Percentiles rank a stretch among this genome's conserved stretches.
Evolutionary conservation across 2,329 filamentous ascomycete genomes (phyloP).

Genomic region (Penicillium fuscoglaucum): DNA sequence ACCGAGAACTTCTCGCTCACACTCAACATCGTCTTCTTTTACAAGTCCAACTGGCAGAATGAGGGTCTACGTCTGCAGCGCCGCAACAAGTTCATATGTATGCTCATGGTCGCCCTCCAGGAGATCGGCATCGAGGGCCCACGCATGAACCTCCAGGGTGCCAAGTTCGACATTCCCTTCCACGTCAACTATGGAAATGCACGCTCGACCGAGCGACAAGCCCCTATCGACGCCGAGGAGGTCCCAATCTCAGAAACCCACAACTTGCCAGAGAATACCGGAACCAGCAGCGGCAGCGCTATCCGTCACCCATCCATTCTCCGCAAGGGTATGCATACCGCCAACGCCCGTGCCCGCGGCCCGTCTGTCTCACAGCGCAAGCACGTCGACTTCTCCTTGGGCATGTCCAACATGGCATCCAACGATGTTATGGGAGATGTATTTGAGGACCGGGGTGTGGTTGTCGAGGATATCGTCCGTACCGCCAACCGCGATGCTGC

Average conservation of each 20-base stretch:
- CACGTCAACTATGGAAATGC: constrained; percentile 58
- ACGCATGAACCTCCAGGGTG: constrained; percentile 69
- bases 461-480: constrained; percentile 45
- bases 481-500: constrained; percentile 42
- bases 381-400: constrained; percentile 70
- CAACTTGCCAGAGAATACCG: constrained; percentile 33
- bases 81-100: constrained; percentile 91
- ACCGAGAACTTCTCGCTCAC: constrained; percentile 81
- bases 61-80: constrained; percentile 84
- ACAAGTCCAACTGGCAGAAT: constrained; percentile 96
- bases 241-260: constrained; percentile 26
- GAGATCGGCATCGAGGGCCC: constrained; percentile 84
- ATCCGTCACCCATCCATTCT: constrained; percentile 55
- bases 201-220: constrained; percentile 44
- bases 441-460: constrained; percentile 56
- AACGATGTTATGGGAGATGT: constrained; percentile 65
- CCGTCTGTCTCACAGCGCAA: constrained; percentile 62
- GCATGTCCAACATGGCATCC: constrained; percentile 61
- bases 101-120: constrained; percentile 82
- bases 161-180: constrained; percentile 65
- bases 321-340: constrained; percentile 49
- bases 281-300: constrained; percentile 29
- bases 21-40: constrained; percentile 93
- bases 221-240: constrained; percentile 41
- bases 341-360: constrained; percentile 52